Base-by-base conservation (phyloP, 2,329 filamentous ascomycete genomes). In the Sclerotiophoma versabilis region DNA sequence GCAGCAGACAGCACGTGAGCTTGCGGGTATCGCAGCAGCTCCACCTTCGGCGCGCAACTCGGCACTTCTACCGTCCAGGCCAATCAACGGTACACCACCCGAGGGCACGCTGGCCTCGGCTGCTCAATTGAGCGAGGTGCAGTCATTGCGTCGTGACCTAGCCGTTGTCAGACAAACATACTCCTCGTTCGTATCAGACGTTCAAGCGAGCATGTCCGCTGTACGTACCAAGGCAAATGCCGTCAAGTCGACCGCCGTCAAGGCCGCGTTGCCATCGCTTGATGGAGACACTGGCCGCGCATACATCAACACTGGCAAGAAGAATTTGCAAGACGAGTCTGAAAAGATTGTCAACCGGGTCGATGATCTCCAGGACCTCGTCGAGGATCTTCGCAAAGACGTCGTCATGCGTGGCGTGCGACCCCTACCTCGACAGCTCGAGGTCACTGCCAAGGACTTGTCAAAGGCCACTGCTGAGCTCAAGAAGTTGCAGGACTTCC, bases 371-470 rank as follows among this genome's bases (percentile, higher is more conserved):
- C 95, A 98, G 77, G 95, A 99, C 74, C 82, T 95, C 49, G 91
- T 99, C 17, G 95, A 99, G 75, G 95, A 99, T 72, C 84, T 99
- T 36, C 92, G 95, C 57, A 98, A 99, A 79, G 95, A 99, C 70
- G 95, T 99, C 38, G 95, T 99, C 39, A 83, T 87, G 54, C 91
- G 95, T 54, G 95, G 95, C 52, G 95, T 99, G 38, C 89, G 95
- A 29, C 95, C 95, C 8, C 80, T 96, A 29, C 93, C 93, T 5
- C 86, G 93, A 56, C 93, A 97, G 78, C 86, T 99, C 38, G 95
- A 98, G 76, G 81, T 81, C 30, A 93, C 97, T 17, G 89, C 89
- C 62, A 96, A 95, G 76, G 93, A 98, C 66, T 92, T 99, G 59
- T 87, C 87, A 42, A 78, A 82, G 49, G 87, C 95, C 26, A 90